Percentiles rank a stretch among this genome's conserved stretches.
phyloP scores from a whole-genome alignment of 345 rosid species.

The Rubroshorea leprosula region DNA sequence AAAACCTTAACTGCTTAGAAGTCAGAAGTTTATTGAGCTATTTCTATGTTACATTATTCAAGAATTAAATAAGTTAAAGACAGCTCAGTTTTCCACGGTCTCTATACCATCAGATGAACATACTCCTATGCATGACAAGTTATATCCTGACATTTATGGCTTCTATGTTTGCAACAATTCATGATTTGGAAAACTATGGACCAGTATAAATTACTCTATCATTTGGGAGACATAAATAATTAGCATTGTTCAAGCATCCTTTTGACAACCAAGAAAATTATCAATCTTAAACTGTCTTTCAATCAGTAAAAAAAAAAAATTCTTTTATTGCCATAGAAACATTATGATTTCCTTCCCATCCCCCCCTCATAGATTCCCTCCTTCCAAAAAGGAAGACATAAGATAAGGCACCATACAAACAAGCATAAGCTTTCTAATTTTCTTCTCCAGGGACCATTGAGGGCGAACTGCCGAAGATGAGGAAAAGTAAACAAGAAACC shows the following conservation, averaged over 20 bases:
- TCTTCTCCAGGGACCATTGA: too few species aligned
- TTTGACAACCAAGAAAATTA: neutral
- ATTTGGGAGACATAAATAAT: neutral
- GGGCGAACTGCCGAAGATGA: neutral
- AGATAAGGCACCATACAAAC: neutral
- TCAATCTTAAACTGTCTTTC: neutral
- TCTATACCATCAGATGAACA: too few species aligned
- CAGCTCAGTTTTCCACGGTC: neutral
- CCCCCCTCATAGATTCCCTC: neutral
- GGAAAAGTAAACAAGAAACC: neutral
- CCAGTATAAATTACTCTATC: too few species aligned
- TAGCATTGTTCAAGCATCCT: neutral
- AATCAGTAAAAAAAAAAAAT: neutral
- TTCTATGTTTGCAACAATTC: too few species aligned
- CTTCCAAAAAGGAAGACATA: neutral
- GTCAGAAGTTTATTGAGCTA: constrained; percentile 6
- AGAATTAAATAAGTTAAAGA: neutral
- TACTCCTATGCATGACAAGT: too few species aligned
- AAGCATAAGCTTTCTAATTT: neutral
- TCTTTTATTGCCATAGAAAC: neutral
- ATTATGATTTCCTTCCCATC: too few species aligned
- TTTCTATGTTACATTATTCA: neutral
- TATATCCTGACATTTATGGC: neutral
- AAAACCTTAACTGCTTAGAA: constrained; percentile 3
- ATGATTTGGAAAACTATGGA: neutral